Conservation (phyloP, 2,329 filamentous ascomycete species). For the Trichoderma atroviride region DNA sequence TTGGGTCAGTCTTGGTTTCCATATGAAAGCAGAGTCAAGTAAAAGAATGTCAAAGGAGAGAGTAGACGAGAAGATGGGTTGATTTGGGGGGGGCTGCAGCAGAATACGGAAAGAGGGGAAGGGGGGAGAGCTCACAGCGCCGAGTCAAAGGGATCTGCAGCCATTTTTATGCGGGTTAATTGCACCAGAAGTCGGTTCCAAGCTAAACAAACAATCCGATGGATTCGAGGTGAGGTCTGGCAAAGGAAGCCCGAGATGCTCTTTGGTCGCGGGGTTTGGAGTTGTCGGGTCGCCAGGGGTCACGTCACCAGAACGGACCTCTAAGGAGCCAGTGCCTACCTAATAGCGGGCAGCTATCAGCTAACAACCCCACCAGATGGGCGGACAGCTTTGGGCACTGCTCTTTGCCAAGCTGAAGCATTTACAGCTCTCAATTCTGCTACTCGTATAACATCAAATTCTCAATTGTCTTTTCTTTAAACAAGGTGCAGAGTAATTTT, state of each 20-base stretch:
- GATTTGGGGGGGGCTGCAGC: neutral
- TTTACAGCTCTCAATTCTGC: neutral
- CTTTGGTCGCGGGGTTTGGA: slow-evolving; percentile 19
- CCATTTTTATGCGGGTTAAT: slow-evolving; percentile 26
- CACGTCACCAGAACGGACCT: slow-evolving; percentile 23
- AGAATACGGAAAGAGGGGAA: slow-evolving; percentile 3
- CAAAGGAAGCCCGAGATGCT: slow-evolving; percentile 9
- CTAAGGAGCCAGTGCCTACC: slow-evolving; percentile 3
- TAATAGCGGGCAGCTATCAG: slow-evolving; percentile 5
- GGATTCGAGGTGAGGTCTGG: neutral
- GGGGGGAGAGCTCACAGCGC: slow-evolving; percentile 62
- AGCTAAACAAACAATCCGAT: neutral
- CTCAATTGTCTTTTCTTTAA: neutral
- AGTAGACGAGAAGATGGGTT: neutral
- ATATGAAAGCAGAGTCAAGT: neutral
- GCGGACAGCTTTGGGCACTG: neutral
- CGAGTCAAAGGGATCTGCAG: slow-evolving; percentile 71
- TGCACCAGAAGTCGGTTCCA: neutral
- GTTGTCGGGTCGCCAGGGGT: slow-evolving; percentile 18
- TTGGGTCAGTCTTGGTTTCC: neutral
- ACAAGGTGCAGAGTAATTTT: neutral
- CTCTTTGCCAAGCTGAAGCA: neutral
- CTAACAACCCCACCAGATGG: slow-evolving; percentile 3
- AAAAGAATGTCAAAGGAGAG: neutral
- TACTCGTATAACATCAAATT: neutral